Evolutionary conservation across 1,284 basidiomycete species (phyloP), one percentile per base, ranked within the genome.

Genomic region (Cryptococcus sp.): DNA sequence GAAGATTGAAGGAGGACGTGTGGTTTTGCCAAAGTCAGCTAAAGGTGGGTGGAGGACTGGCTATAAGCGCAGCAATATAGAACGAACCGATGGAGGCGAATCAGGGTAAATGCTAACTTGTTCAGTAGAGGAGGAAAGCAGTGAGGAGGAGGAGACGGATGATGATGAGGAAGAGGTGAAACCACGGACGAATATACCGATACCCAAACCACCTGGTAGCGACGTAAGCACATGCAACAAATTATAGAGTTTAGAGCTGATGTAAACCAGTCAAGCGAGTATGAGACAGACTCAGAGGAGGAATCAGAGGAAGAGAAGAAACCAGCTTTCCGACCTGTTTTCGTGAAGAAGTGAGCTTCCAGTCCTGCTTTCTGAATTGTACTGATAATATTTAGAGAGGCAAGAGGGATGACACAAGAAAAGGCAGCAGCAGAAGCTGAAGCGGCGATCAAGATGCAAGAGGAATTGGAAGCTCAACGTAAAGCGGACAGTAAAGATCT

Each of bases 261-360:
- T 31, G 44, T 41, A n/a, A 43, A n/a, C 4, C 36, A 75, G 70
- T 73, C 72, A 41, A 74, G 73, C 65, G 76, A 77, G 49, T 77
- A 76, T 57, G 76, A 76, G 56, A 76, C 74, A 1, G 76, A 74
- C 46, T 71, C 68, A 4, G 72, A 71, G 52, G 72, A 73, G 58
- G 72, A 74, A 50, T 65, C 62, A 14, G 69, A 70, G 49, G 72
- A 74, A 57, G 70, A 66, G 46, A 66, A 63, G 50, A 77, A 77
- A 56, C 73, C 74, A 8, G 71, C 68, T 0, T 73, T 75, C 59
- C 46, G 76, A 46, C 76, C 76, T 7, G 71, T 74, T 32, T 77
- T 77, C 52, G 68, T 76, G 2, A 61, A 59, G 49, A 77, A 77
- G 71, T 72, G 43, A 56, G 72, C 55, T 5, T 1, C 10, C 32